A percentile compares a stretch with the other conserved stretches of the same genome.
phyloP scores from a whole-genome alignment of 2,329 filamentous ascomycete species.

The Cadophora sp. region DNA sequence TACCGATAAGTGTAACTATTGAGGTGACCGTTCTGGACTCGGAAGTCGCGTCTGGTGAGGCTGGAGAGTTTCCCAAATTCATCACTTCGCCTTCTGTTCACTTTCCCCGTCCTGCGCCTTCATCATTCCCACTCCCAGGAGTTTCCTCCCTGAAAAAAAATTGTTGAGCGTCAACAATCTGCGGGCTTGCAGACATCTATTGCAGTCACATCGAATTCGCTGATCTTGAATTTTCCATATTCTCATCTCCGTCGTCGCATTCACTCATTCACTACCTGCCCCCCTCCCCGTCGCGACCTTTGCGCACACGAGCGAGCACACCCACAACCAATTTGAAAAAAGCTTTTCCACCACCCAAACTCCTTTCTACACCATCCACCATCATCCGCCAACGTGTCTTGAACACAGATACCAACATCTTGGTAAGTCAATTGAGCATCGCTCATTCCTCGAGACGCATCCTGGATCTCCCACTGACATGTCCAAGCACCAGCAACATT shows the following conservation, averaged over 20 bases:
- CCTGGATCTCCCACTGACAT: background rate
- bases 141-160: background rate
- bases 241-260: background rate
- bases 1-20: too few species aligned
- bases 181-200: background rate
- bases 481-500: background rate
- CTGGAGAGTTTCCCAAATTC: background rate
- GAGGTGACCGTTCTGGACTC: too few species aligned
- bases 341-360: background rate
- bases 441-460: too few species aligned
- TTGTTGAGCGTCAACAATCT: background rate
- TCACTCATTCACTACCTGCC: constrained; percentile 5
- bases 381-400: constrained; percentile 4
- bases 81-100: constrained; percentile 1
- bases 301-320: background rate
- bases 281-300: background rate
- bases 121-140: background rate
- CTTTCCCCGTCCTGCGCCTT: background rate
- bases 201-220: background rate
- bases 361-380: background rate
- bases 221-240: background rate
- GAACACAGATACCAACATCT: background rate
- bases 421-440: background rate
- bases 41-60: background rate
- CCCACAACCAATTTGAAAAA: background rate